Base-by-base conservation (phyloP, 352 stramenopile species). In the Blastocystis sp. region DNA sequence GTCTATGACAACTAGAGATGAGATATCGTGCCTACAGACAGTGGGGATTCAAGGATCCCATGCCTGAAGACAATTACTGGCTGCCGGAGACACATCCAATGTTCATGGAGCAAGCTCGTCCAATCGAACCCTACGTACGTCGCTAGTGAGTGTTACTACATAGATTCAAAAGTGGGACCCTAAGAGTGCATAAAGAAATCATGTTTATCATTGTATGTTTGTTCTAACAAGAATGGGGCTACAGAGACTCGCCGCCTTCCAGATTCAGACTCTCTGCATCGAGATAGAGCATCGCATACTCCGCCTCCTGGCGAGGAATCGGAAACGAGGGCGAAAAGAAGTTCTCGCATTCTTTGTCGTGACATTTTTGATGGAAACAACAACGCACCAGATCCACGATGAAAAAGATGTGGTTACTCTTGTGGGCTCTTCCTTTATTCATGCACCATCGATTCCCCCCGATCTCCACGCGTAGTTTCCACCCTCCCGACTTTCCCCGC, bases 381-480 rank as follows among this genome's bases (percentile, higher is more conserved):
- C 20, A 59, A 26, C 53, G 73, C 6, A n/a, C 3, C 2, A 84
- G 56, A 66, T 84, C 73, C 13, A 84, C 50, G 2, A 84, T 23
- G 73, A 84, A 84, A 29, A 26, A 69, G 41, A 84, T 84, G 56
- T 84, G 73, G 26, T 84, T 84, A 34, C 73, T 84, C 47, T 84
- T 84, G 29, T 84, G 73, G 39, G 53, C 43, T 66, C 73, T 23
- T 37, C 41, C 37, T 18, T 68, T 84, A 45, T 84, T 84, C 73
- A 84, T 53, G 41, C 73, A 84, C 73, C 73, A 84, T 64, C 73
- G 73, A 84, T 84, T 84, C 20, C 73, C 73, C 1, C 73, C 73
- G 20, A 84, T 66, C 3, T 84, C 73, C 15, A 84, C n/a, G 6
- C 73, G 45, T 3, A 84, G 3, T 45, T 84, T 84, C 50, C 56